These are phyloP conservation scores for Jatropha multifida DNA, from an alignment of 441 rosid genomes.

Conservation along the genomic window DNA sequence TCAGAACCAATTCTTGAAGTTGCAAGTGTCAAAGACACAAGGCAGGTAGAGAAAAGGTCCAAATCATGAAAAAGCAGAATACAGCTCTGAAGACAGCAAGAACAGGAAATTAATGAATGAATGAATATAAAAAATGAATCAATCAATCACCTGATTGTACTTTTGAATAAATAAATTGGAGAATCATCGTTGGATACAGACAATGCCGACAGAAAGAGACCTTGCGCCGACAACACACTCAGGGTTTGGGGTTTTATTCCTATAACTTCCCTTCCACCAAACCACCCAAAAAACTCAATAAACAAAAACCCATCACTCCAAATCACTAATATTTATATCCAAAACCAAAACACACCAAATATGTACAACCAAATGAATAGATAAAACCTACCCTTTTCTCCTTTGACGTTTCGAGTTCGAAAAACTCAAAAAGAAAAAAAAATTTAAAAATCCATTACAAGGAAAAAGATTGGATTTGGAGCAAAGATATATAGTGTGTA, in stretches of 20 bases:
- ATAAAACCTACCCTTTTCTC: constrained; percentile 13
- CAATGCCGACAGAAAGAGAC: constrained; percentile 98
- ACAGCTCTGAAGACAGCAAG: constrained; percentile 5
- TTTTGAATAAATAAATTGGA: constrained; percentile 34
- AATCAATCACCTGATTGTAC: constrained; percentile 32
- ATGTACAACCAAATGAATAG: constrained; percentile 1
- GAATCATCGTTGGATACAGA: constrained; percentile 74
- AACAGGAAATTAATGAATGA: constrained; percentile 20
- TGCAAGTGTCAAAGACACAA: constrained; percentile 22
- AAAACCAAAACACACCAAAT: constrained; percentile 21
- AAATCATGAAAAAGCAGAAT: constrained; percentile 14
- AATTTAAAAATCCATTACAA: neutral
- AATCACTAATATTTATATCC: neutral
- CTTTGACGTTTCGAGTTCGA: neutral
- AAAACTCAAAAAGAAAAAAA: neutral
- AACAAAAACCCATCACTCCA: constrained; percentile 24
- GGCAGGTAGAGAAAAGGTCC: constrained; percentile 18
- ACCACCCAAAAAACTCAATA: constrained; percentile 23
- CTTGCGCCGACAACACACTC: constrained; percentile 67
- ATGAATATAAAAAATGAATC: constrained; percentile 13
- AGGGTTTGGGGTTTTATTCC: constrained; percentile 4
- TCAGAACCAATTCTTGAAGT: constrained; percentile 21
- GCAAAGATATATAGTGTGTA: neutral
- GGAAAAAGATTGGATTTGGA: neutral
- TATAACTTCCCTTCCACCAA: constrained; percentile 30